Evolutionary conservation across 768 basidiomycete genomes (phyloP), one percentile per base, ranked within the genome.

Genomic region (Leccinum boreale): DNA sequence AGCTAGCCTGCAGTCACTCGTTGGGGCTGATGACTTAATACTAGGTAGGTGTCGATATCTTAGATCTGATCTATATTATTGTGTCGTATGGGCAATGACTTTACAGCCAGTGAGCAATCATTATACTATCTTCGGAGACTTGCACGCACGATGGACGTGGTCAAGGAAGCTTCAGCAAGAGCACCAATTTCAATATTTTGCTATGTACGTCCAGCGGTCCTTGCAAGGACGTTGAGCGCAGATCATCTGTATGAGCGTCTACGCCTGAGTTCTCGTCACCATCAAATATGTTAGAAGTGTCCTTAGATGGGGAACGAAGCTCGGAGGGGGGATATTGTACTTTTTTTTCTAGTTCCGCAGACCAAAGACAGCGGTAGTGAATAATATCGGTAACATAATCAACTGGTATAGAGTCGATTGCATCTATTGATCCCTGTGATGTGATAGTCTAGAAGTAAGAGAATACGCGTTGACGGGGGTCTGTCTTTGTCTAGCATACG

Each of bases 361-460:
- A n/a, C 39, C 17, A 39, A 39, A 10, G 39, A n/a, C 39, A 39
- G 15, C 8, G 17, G 1, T n/a, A 10, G 17, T 39, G 17, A n/a
- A 39, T n/a, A 39, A 9, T 39, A 39, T 39, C n/a, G 15, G 17
- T 39, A 39, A n/a, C 39, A 39, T 39, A 39, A 11, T 3, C 39
- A 9, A 39, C 36, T 9, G 36, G 4, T 39, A 39, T 39, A n/a
- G n/a, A 39, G n/a, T 39, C n/a, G 17, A n/a, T 39, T n/a, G 39
- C 39, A 10, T 39, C 58, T 56, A 69, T 4, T 52, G 52, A 29
- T 5, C 50, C 21, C 19, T 55, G 23, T 54, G 9, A 14, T 59
- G 55, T 17, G 68, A 68, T 24, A 62, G 31, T 56, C 67, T 62
- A 57, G 68, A 70, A 50, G 63, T 57, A 26, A 68, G 58, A 17